Percentiles rank a stretch among this genome's conserved stretches.
Conservation (phyloP, 805 yeast species). For the Candida insectorum region DNA sequence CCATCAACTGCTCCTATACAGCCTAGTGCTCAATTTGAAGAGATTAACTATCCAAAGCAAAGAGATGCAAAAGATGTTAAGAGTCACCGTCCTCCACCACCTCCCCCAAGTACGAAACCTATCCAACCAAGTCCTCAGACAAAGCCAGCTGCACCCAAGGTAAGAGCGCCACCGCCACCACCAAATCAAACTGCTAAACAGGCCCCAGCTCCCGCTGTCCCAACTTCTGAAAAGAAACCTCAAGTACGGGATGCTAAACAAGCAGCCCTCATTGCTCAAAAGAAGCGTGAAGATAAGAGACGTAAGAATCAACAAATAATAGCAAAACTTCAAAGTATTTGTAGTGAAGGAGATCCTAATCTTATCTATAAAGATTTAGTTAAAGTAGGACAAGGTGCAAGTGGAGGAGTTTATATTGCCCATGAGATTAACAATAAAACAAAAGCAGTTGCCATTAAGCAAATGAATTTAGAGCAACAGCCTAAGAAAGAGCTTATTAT, state of each 20-base stretch:
- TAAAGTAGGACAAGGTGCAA: constrained; percentile 97
- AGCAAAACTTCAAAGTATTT: constrained; percentile 67
- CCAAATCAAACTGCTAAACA: constrained; percentile 12
- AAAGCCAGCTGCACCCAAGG: constrained; percentile 6
- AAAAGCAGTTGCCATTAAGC: constrained; percentile 85
- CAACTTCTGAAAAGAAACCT: constrained; percentile 13
- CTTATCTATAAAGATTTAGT: constrained; percentile 61
- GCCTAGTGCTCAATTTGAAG: constrained; percentile 26
- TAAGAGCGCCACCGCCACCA: constrained; percentile 9
- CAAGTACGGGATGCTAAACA: constrained; percentile 50
- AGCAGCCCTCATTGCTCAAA: constrained; percentile 56
- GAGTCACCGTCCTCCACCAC: constrained; percentile 41
- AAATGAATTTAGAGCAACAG: constrained; percentile 91
- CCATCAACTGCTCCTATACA: constrained; percentile 38
- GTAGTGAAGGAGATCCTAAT: constrained; percentile 83
- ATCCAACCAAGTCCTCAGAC: constrained; percentile 5
- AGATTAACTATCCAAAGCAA: constrained; percentile 15
- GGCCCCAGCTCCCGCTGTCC: constrained; percentile 1
- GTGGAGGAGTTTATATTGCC: constrained; percentile 95
- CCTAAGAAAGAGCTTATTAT: constrained; percentile 94
- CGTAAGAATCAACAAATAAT: constrained; percentile 69
- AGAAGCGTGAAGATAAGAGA: constrained; percentile 76
- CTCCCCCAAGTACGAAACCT: constrained; percentile 27
- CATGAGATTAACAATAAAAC: constrained; percentile 47
- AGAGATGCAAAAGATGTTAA: constrained; percentile 22